These are phyloP conservation scores for Aspergillus sclerotialis DNA, from an alignment of 2,329 filamentous ascomycete species.

Conservation along the genomic window DNA sequence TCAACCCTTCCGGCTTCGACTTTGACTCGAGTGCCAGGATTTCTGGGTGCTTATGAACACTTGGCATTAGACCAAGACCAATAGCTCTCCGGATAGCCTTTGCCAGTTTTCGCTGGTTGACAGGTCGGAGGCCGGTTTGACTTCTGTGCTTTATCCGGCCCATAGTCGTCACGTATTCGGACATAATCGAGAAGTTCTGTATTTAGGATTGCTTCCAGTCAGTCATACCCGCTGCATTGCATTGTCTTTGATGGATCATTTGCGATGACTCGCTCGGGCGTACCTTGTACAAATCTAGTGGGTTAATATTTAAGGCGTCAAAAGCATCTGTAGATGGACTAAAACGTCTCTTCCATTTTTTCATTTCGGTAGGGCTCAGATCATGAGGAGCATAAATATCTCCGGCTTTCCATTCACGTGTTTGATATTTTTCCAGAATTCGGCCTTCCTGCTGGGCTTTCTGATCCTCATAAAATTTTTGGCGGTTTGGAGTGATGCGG, in stretches of 20 bases:
- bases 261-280: conserved; percentile 22
- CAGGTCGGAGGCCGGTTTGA: conserved; percentile 71
- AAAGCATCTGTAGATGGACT: conserved; percentile 62
- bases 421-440: conserved; percentile 36
- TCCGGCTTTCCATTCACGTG: conserved; percentile 65
- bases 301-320: conserved; percentile 71
- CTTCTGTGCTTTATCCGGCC: conserved; percentile 75
- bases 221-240: background rate
- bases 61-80: conserved; percentile 86
- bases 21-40: conserved; percentile 48
- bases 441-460: conserved; percentile 30
- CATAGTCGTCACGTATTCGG: conserved; percentile 77
- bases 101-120: conserved; percentile 88
- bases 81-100: conserved; percentile 87
- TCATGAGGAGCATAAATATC: conserved; percentile 92
- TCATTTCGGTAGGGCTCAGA: conserved; percentile 67
- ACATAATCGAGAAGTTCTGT: conserved; percentile 88
- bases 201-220: conserved; percentile 5
- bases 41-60: conserved; percentile 82
- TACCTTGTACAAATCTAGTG: conserved; percentile 82
- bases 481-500: conserved; percentile 23
- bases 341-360: conserved; percentile 63
- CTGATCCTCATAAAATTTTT: conserved; percentile 29
- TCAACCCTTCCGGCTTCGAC: conserved; percentile 20
- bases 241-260: no score